These are phyloP conservation scores for Macaranga tanarius DNA, from an alignment of 441 rosid genomes.

Conservation along the genomic window DNA sequence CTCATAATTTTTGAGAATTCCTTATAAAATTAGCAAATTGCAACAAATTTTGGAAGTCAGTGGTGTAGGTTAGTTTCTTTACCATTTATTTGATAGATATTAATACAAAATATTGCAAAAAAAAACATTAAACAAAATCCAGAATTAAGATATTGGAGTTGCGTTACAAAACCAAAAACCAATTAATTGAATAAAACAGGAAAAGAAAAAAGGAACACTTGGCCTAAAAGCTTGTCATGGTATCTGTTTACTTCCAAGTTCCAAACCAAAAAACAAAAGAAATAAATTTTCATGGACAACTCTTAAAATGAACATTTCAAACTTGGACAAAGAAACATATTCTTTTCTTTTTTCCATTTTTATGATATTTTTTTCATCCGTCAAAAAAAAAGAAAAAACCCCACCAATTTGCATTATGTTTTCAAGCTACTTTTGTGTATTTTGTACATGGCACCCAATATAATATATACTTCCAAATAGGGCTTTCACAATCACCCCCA, in stretches of 20 bases:
- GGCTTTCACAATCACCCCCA: slow-evolving; percentile 19
- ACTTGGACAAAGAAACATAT: too few species aligned
- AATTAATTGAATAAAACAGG: not conserved
- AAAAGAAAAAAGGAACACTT: not conserved
- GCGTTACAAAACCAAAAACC: not conserved
- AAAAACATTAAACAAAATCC: not conserved
- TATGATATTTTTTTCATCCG: not conserved
- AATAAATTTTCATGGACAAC: not conserved
- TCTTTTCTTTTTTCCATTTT: too few species aligned
- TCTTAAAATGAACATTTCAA: not conserved
- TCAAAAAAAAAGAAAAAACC: not conserved
- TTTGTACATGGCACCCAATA: slow-evolving; percentile 2
- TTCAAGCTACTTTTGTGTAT: not conserved
- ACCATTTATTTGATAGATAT: too few species aligned
- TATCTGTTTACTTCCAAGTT: not conserved
- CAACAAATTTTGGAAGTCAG: too few species aligned
- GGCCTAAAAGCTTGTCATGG: not conserved
- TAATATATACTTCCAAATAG: slow-evolving; percentile 23
- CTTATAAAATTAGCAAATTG: not conserved
- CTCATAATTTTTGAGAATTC: too few species aligned
- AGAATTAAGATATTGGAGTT: not conserved
- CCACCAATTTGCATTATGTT: not conserved
- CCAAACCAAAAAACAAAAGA: not conserved
- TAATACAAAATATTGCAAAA: not conserved
- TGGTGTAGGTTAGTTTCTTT: too few species aligned